phyloP scores from a whole-genome alignment of 305 asterid species.

The Fraxinus sp. region DNA sequence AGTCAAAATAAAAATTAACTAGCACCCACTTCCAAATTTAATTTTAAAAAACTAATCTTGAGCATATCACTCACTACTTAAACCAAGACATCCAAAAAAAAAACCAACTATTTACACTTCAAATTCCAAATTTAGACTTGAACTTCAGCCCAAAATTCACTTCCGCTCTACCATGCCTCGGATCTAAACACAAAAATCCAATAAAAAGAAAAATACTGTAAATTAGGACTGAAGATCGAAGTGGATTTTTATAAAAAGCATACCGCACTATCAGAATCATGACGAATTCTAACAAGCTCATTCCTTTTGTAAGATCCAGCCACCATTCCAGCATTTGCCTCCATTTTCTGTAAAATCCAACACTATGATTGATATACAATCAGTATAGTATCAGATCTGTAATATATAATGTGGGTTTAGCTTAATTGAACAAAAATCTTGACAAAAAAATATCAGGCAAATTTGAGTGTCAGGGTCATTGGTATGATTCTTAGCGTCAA shows the following conservation, averaged over 20 bases:
- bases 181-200: conserved; percentile 14
- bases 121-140: conserved; percentile 15
- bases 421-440: not conserved
- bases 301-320: conserved; percentile 89
- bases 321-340: conserved; percentile 74
- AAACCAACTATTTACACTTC: conserved; percentile 3
- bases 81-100: not conserved
- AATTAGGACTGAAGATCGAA: conserved; percentile 25
- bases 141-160: conserved; percentile 11
- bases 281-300: conserved; percentile 68
- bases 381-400: not conserved
- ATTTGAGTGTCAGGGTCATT: conserved; percentile 5
- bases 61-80: conserved; percentile 16
- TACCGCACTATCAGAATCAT: conserved; percentile 67
- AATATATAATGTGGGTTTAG: not conserved
- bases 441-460: not conserved
- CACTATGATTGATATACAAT: not conserved
- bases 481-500: conserved; percentile 20
- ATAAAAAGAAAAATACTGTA: not conserved
- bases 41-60: not conserved
- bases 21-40: conserved; percentile 3
- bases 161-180: conserved; percentile 14
- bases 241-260: conserved; percentile 12
- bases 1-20: conserved; percentile 1
- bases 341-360: conserved; percentile 40